phyloP scores from a whole-genome alignment of 1,284 basidiomycete species.

The Puccinia hordei region DNA sequence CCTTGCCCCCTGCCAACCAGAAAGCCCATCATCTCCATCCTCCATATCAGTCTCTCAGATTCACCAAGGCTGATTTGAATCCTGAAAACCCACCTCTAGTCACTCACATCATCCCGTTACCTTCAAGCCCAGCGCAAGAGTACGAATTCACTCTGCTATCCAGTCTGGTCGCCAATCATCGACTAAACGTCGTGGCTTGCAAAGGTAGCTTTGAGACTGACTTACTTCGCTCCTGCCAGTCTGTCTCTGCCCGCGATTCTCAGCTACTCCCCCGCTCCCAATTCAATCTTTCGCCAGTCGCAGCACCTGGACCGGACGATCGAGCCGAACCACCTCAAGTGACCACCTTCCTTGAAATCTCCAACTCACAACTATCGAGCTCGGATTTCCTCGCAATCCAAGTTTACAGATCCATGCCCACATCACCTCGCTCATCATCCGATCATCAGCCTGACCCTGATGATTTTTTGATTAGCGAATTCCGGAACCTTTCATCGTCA shows the following conservation, averaged over 20 bases:
- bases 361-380: not conserved
- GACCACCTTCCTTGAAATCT: constrained; percentile 16
- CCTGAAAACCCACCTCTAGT: not conserved
- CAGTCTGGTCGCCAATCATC: constrained; percentile 17
- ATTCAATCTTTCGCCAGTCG: not conserved
- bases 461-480: constrained; percentile 34
- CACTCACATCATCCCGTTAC: constrained; percentile 30
- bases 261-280: constrained; percentile 27
- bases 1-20: not conserved
- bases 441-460: not conserved
- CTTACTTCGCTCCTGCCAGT: not conserved
- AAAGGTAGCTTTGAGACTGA: constrained; percentile 21
- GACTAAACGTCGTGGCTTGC: constrained; percentile 33
- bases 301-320: constrained; percentile 33
- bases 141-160: constrained; percentile 33
- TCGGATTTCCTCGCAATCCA: constrained; percentile 33
- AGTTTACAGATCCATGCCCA: not conserved
- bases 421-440: not conserved
- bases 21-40: not conserved
- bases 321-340: constrained; percentile 11
- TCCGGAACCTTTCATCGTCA: constrained; percentile 1
- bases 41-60: not conserved
- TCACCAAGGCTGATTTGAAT: not conserved
- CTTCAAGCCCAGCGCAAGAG: not conserved
- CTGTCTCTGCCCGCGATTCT: constrained; percentile 17